Evolutionary conservation across 148 eudicot genomes (phyloP).

Genomic region (Vaccinium myrtillus): DNA sequence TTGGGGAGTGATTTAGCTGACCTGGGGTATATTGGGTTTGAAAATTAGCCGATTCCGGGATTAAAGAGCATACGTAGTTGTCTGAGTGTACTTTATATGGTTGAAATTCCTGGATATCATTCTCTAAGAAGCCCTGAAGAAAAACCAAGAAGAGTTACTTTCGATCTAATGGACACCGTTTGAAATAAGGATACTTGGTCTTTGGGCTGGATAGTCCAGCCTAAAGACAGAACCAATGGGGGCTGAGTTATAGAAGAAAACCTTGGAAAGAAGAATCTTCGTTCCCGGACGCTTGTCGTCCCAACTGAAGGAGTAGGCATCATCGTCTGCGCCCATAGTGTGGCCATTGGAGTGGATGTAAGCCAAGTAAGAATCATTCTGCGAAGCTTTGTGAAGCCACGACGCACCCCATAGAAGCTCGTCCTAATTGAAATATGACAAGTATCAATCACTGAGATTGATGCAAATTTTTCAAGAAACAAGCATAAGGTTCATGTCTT

Average conservation of each 20-base stretch:
- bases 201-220: not conserved
- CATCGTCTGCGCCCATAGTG: constrained; percentile 66
- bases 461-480: not conserved
- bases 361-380: constrained; percentile 44
- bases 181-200: not conserved
- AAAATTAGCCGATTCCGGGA: constrained; percentile 58
- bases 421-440: constrained; percentile 38
- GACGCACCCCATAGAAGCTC: constrained; percentile 94
- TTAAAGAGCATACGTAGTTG: constrained; percentile 72
- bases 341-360: constrained; percentile 80
- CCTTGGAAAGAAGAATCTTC: constrained; percentile 76
- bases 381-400: constrained; percentile 79
- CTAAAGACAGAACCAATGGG: not conserved
- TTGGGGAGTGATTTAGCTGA: constrained; percentile 7
- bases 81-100: constrained; percentile 71
- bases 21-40: constrained; percentile 87
- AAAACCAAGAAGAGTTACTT: not conserved
- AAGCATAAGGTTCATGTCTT: constrained; percentile 13
- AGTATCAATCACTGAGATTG: not conserved
- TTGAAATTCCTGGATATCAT: constrained; percentile 47
- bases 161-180: not conserved
- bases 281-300: constrained; percentile 85
- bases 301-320: constrained; percentile 79
- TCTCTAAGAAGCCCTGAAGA: constrained; percentile 61
- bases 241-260: constrained; percentile 10